These are phyloP conservation scores for Monilinia laxa DNA, from an alignment of 2,329 filamentous ascomycete species.

Conservation along the genomic window DNA sequence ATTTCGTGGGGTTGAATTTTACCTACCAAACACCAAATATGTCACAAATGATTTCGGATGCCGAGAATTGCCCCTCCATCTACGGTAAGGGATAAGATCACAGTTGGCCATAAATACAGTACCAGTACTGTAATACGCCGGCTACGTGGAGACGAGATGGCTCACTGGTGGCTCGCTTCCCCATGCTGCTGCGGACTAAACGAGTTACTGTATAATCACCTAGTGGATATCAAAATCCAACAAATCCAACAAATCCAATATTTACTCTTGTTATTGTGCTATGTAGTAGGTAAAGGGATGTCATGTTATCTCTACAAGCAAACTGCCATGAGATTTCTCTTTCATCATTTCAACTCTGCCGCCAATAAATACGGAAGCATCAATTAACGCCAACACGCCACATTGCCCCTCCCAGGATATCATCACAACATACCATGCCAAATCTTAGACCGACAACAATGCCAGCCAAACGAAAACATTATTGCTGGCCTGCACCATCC, in stretches of 20 bases:
- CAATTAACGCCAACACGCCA: constrained; percentile 19
- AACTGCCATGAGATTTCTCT: neutral
- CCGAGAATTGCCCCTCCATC: constrained; percentile 12
- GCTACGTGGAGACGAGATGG: constrained; percentile 2
- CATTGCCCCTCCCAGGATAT: constrained; percentile 25
- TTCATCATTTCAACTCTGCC: neutral
- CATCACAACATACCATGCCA: constrained; percentile 21
- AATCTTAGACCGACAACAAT: constrained; percentile 17
- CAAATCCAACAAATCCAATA: neutral
- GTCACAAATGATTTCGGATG: constrained; percentile 2
- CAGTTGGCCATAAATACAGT: neutral
- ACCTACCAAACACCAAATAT: neutral
- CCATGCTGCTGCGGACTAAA: neutral
- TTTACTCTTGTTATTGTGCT: neutral
- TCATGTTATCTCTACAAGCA: constrained; percentile 1
- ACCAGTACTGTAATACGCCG: neutral
- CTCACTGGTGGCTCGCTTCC: neutral
- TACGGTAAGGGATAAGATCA: too few relatives aligned
- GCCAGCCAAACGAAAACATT: constrained; percentile 12
- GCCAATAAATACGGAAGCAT: neutral
- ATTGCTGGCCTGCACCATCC: constrained; percentile 42
- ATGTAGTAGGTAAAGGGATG: neutral
- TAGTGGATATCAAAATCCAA: neutral
- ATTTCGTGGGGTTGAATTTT: neutral
- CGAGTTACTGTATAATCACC: neutral